Percentiles rank a stretch among this genome's conserved stretches.
Evolutionary conservation across 2,329 filamentous ascomycete genomes (phyloP).

Genomic region (Beauveria scarabaeidicola): DNA sequence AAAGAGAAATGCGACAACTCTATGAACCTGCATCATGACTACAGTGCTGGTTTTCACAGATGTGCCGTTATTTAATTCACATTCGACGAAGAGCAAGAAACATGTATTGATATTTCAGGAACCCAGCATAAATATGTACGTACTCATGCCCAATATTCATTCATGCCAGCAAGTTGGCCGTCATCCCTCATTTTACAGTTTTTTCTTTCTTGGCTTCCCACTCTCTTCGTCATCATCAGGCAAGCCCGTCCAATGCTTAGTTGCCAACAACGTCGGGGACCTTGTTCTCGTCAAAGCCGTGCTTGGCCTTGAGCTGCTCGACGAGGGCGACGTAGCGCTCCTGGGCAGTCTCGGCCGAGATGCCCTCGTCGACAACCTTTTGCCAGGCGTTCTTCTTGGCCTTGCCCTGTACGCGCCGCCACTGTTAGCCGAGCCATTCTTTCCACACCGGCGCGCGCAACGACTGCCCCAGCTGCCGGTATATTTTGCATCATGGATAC

Average conservation of each 20-base stretch:
- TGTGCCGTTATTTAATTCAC: too few species aligned
- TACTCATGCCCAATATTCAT: too few species aligned
- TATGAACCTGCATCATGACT: too few species aligned
- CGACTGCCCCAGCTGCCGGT: background rate
- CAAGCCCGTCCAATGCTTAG: conserved; percentile 11
- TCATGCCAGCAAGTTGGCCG: too few species aligned
- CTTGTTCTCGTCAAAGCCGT: conserved; percentile 60
- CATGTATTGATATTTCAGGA: too few species aligned
- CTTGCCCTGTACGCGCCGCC: conserved; percentile 50
- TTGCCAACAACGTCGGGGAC: conserved; percentile 46
- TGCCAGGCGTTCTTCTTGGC: conserved; percentile 75
- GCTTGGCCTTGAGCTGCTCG: conserved; percentile 60
- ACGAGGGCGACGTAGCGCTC: conserved; percentile 66
- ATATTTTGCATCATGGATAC: background rate
- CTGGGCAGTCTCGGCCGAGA: conserved; percentile 61
- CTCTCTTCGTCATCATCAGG: too few species aligned
- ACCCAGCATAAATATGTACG: too few species aligned
- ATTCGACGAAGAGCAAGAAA: too few species aligned
- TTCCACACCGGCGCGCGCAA: background rate
- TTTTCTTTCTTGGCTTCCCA: conserved; percentile 22
- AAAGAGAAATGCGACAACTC: too few species aligned
- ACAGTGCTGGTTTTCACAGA: too few species aligned
- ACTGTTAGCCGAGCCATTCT: background rate
- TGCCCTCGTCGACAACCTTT: conserved; percentile 54
- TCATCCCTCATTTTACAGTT: conserved; percentile 3